Conservation (phyloP, 75 land plant species). For the Isoetes taiwanensis region DNA sequence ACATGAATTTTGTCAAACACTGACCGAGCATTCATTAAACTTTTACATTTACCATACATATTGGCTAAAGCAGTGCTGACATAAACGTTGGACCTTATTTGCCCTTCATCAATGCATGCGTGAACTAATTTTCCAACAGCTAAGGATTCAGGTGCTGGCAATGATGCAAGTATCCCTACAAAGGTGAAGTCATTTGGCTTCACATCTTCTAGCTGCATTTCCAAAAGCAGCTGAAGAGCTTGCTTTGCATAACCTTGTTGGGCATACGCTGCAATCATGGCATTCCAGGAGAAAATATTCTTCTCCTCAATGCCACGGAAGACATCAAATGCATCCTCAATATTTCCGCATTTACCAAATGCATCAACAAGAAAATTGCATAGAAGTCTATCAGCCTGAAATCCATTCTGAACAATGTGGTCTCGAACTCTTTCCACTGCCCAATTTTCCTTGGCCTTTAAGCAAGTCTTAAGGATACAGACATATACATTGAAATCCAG, state of each 20-base stretch:
- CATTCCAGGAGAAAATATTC: conserved; percentile 13
- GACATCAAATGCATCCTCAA: conserved; percentile 4
- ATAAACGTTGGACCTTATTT: neutral
- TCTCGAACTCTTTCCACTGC: no score
- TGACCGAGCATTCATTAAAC: conserved; percentile 10
- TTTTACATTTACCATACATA: conserved; percentile 16
- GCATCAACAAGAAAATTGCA: conserved; percentile 14
- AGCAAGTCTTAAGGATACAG: no score
- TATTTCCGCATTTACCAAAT: conserved; percentile 12
- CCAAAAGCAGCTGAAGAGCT: conserved; percentile 10
- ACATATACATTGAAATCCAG: no score
- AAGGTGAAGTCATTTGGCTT: conserved; percentile 14
- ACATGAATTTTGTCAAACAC: conserved; percentile 14
- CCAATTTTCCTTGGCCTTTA: no score
- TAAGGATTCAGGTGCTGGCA: conserved; percentile 1
- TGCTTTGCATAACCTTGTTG: conserved; percentile 8
- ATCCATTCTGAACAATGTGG: no score
- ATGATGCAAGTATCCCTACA: conserved; percentile 2
- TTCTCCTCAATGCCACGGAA: neutral
- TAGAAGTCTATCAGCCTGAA: neutral
- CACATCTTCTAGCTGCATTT: conserved; percentile 7
- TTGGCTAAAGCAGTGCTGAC: conserved; percentile 15
- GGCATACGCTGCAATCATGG: conserved; percentile 17
- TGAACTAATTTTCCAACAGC: conserved; percentile 22
- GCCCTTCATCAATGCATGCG: neutral